These are phyloP conservation scores for Colletotrichum destructivum DNA, from an alignment of 2,329 filamentous ascomycete genomes.

Conservation along the genomic window DNA sequence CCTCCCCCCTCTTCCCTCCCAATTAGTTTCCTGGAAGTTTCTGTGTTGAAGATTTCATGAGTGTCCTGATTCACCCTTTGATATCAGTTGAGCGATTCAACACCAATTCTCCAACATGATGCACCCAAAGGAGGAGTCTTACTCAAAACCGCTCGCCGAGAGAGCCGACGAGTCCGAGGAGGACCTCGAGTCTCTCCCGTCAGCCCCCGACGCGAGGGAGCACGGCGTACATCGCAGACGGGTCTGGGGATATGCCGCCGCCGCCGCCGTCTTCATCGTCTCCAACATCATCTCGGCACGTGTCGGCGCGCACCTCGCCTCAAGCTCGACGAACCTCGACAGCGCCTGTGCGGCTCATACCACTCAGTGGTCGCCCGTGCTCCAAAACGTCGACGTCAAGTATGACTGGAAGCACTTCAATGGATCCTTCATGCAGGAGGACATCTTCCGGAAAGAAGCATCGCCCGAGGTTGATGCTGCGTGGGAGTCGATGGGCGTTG, in stretches of 20 bases:
- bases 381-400: constrained; percentile 51
- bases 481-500: constrained; percentile 62
- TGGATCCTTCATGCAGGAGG: constrained; percentile 69
- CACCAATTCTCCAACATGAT: constrained; percentile 20
- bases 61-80: not conserved
- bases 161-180: constrained; percentile 43
- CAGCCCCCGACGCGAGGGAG: constrained; percentile 16
- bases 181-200: constrained; percentile 39
- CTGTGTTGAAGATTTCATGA: constrained; percentile 6
- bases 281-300: constrained; percentile 43
- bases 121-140: constrained; percentile 33
- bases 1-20: not conserved
- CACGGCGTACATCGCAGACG: constrained; percentile 7
- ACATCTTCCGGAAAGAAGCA: constrained; percentile 65
- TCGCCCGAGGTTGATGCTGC: constrained; percentile 70
- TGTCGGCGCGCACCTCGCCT: constrained; percentile 43
- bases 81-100: not conserved
- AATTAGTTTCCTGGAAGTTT: not conserved
- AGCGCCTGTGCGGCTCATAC: constrained; percentile 51
- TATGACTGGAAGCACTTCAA: constrained; percentile 63
- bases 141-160: constrained; percentile 38
- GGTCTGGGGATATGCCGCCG: constrained; percentile 17
- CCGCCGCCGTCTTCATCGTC: constrained; percentile 29
- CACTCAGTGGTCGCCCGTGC: constrained; percentile 55
- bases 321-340: constrained; percentile 42